phyloP scores from a whole-genome alignment of 2,329 filamentous ascomycete species.

The Exophiala lecanii-corni region DNA sequence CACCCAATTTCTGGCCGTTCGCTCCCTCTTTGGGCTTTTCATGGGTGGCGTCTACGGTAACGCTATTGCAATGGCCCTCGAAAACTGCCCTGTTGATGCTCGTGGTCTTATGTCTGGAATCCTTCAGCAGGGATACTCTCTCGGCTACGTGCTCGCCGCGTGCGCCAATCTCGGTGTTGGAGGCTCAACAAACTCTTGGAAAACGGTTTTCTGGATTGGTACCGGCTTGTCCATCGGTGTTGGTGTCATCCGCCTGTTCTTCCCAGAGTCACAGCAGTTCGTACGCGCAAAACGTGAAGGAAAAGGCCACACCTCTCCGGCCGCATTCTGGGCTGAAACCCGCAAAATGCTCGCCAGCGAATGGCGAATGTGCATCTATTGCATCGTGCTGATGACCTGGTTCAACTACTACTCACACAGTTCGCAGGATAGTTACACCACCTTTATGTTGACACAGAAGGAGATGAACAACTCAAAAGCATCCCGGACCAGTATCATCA shows the following conservation, averaged over 20 bases:
- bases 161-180: constrained; percentile 71
- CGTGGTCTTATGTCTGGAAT: constrained; percentile 79
- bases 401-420: constrained; percentile 74
- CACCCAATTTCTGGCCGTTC: constrained; percentile 67
- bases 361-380: constrained; percentile 75
- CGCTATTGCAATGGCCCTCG: constrained; percentile 71
- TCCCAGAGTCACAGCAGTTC: constrained; percentile 74
- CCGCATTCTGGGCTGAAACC: constrained; percentile 64
- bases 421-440: constrained; percentile 75
- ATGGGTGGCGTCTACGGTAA: constrained; percentile 81
- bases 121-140: constrained; percentile 74
- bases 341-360: constrained; percentile 63
- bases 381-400: constrained; percentile 72
- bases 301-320: constrained; percentile 35
- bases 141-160: constrained; percentile 75
- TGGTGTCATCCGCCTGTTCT: constrained; percentile 62
- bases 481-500: constrained; percentile 71
- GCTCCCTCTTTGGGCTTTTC: constrained; percentile 69
- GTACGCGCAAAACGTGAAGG: constrained; percentile 57
- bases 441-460: constrained; percentile 72
- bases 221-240: constrained; percentile 46
- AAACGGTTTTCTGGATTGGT: constrained; percentile 70
- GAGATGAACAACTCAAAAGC: constrained; percentile 60
- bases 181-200: constrained; percentile 54
- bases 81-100: constrained; percentile 65